These are phyloP conservation scores for Lycium ferocissimum DNA, from an alignment of 257 asterid genomes.

Conservation along the genomic window DNA sequence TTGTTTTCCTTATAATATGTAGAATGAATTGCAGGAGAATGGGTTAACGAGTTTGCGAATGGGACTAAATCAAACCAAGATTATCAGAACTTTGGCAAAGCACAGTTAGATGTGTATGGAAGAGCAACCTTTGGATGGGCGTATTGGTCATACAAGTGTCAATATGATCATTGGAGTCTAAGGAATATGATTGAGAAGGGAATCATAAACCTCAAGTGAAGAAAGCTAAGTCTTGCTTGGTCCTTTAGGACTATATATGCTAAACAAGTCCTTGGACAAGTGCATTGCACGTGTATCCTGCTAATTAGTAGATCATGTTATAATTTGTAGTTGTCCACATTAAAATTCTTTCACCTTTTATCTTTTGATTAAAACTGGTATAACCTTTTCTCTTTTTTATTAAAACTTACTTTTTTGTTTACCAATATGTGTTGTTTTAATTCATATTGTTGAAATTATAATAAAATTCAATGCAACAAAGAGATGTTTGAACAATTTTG, in stretches of 20 bases:
- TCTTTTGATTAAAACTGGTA: not conserved
- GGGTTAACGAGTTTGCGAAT: not conserved
- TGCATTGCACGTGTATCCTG: not conserved
- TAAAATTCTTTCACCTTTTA: not conserved
- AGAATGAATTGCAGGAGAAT: conserved; percentile 28
- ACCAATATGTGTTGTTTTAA: not conserved
- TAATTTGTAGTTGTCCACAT: not conserved
- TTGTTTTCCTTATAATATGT: conserved; percentile 29
- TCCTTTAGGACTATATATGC: too few relatives aligned
- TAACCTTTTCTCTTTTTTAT: not conserved
- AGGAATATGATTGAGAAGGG: conserved; percentile 53
- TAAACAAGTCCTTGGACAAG: not conserved
- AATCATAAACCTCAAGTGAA: conserved; percentile 37
- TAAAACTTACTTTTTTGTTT: not conserved
- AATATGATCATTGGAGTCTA: conserved; percentile 51
- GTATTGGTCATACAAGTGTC: conserved; percentile 66
- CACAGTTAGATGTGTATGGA: conserved; percentile 45
- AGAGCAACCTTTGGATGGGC: conserved; percentile 64
- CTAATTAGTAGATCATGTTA: not conserved
- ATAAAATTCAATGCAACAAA: not conserved
- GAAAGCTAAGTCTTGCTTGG: not conserved
- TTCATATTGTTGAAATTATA: not conserved
- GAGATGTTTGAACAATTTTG: not conserved
- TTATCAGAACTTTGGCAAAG: conserved; percentile 44
- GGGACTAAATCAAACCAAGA: conserved; percentile 36